A percentile compares a stretch with the other conserved stretches of the same genome.
Evolutionary conservation across 2,329 filamentous ascomycete genomes (phyloP).

Genomic region (Claviceps monticola): DNA sequence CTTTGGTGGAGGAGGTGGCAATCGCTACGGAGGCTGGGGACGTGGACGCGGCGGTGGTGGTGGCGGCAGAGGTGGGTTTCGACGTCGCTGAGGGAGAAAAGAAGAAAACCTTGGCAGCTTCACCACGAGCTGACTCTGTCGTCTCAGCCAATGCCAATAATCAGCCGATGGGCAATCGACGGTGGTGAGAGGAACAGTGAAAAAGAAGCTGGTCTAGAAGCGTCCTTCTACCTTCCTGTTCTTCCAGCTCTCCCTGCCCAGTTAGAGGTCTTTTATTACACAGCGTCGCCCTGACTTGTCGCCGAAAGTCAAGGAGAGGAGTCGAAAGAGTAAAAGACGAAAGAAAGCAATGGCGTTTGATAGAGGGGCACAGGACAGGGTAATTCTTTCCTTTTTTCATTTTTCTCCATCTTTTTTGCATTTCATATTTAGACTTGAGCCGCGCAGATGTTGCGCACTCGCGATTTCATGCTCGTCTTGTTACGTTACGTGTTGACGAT

Average conservation of each 20-base stretch:
- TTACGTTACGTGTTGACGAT: slow-evolving; percentile 3
- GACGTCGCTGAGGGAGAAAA: slow-evolving; percentile 16
- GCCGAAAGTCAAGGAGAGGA: neutral
- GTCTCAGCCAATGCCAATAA: slow-evolving; percentile 34
- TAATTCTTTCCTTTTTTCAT: slow-evolving; percentile 3
- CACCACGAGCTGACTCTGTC: slow-evolving; percentile 22
- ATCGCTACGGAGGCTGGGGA: slow-evolving; percentile 59
- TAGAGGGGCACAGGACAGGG: slow-evolving; percentile 14
- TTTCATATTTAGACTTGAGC: slow-evolving; percentile 9
- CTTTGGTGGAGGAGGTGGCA: slow-evolving; percentile 71
- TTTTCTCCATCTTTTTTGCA: slow-evolving; percentile 5
- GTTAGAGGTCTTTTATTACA: neutral
- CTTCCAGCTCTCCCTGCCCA: too few species aligned
- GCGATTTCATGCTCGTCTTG: slow-evolving; percentile 6
- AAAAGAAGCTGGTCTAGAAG: neutral
- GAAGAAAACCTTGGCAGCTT: slow-evolving; percentile 13
- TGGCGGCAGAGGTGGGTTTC: slow-evolving; percentile 33
- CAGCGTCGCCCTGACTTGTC: neutral
- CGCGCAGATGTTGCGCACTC: slow-evolving; percentile 3
- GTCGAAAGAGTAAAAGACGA: neutral
- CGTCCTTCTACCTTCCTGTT: neutral
- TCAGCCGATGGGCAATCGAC: slow-evolving; percentile 34
- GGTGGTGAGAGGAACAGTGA: slow-evolving; percentile 28
- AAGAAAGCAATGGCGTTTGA: slow-evolving; percentile 16
- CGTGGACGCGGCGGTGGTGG: slow-evolving; percentile 38